These are phyloP conservation scores for Tricholoma hemisulphureum DNA, from an alignment of 768 basidiomycete genomes.

Conservation along the genomic window DNA sequence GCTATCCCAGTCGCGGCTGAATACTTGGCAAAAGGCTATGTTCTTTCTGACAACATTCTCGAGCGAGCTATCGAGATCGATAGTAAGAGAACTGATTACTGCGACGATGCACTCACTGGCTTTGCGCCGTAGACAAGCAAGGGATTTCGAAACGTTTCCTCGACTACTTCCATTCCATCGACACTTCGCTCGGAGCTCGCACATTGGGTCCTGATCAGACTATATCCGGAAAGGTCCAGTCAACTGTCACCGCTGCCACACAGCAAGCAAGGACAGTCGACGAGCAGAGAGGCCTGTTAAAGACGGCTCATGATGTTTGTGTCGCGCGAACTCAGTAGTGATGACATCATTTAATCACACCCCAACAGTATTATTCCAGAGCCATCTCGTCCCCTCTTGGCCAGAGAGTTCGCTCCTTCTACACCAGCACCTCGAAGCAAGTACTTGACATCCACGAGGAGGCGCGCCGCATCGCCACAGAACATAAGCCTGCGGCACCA, in stretches of 20 bases:
- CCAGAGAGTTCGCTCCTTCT: conserved; percentile 75
- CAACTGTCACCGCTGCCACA: conserved; percentile 60
- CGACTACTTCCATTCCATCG: conserved; percentile 70
- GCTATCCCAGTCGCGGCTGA: conserved; percentile 75
- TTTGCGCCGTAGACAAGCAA: conserved; percentile 54
- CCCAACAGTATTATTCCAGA: conserved; percentile 69
- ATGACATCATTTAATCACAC: conserved; percentile 5
- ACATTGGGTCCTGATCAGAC: conserved; percentile 82
- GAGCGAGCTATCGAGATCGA: conserved; percentile 81
- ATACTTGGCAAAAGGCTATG: conserved; percentile 89
- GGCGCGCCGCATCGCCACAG: conserved; percentile 73
- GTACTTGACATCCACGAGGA: conserved; percentile 92
- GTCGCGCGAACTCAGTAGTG: not conserved
- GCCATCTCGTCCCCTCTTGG: conserved; percentile 78
- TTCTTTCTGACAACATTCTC: conserved; percentile 74
- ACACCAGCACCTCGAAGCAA: conserved; percentile 87
- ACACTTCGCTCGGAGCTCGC: conserved; percentile 65
- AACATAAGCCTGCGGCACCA: conserved; percentile 11
- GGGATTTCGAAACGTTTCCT: conserved; percentile 90
- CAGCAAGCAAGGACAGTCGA: conserved; percentile 74
- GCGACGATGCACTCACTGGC: not conserved
- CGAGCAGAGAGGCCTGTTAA: conserved; percentile 75
- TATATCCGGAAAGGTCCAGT: conserved; percentile 68
- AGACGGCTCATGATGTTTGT: conserved; percentile 65
- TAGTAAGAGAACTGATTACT: conserved; percentile 37